Base-by-base conservation (phyloP, 441 rosid genomes). In the Rhodomyrtus psidioides region DNA sequence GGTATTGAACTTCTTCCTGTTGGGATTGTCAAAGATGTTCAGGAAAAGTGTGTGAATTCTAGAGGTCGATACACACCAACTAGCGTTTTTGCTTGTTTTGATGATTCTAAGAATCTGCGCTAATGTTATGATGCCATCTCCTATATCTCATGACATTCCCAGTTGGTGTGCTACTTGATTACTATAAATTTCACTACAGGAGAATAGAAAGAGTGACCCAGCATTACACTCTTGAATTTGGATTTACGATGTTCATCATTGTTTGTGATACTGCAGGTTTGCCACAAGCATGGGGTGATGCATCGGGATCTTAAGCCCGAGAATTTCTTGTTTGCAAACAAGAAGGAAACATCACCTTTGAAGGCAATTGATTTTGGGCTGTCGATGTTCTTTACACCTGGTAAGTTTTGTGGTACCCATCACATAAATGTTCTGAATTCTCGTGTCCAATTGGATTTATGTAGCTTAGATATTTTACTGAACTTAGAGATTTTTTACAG, bases 341-440 rank as follows among this genome's bases (percentile, higher is more conserved):
- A 92, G 91, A 93, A 94, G 88, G 97, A 94, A 90, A 92, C 92
- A n/a, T 92, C 95, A 19, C 88, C 93, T 70, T 86, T 94, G 30
- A 94, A 94, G 91, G 92, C 97, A 2, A 93, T 94, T 85, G 97
- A 94, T 89, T 94, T 94, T 83, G 97, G 97, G 30, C 90, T 94
- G 86, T 93, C 97, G 59, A 94, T 94, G 83, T 93, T 94, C 91
- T 94, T 94, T 86, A 91, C 92, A 85, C 96, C 96, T 83, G 94
- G 97, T 94, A 94, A 86, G 86, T 76, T 81, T 82, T 49, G n/a
- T 60, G 82, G 23, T 82, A 76, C 46, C 24, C 55, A 55, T 56
- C 59, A 53, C 84, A 46, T 53, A 21, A 28, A n/a, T 60, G 59
- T 55, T 39, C 19, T 81, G 34, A 24, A 27, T 30, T 23, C 28